These are phyloP conservation scores for Colletotrichum sp. DNA, from an alignment of 2,329 filamentous ascomycete species.

Conservation along the genomic window DNA sequence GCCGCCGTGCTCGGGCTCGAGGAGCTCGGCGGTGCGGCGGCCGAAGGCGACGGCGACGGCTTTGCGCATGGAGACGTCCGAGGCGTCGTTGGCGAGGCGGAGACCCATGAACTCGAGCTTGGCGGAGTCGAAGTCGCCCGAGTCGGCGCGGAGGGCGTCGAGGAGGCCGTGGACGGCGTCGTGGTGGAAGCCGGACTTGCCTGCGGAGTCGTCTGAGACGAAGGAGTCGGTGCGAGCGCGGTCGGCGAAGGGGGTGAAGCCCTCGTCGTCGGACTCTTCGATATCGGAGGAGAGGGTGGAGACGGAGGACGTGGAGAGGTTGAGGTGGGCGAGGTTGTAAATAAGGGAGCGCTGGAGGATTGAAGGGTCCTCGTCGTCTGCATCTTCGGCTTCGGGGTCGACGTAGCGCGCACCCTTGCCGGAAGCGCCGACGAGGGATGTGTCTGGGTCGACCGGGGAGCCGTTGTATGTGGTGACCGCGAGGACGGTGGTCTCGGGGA, in stretches of 20 bases:
- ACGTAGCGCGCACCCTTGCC: slow-evolving; percentile 56
- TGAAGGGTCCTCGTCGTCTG: slow-evolving; percentile 54
- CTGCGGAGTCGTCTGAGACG: slow-evolving; percentile 72
- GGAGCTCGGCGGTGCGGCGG: slow-evolving; percentile 76
- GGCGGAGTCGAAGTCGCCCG: slow-evolving; percentile 77
- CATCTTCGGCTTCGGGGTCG: slow-evolving; percentile 52
- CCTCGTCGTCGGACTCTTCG: slow-evolving; percentile 69
- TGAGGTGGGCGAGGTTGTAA: slow-evolving; percentile 56
- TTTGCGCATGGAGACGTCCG: slow-evolving; percentile 84
- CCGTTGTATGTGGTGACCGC: slow-evolving; percentile 40
- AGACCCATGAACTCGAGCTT: slow-evolving; percentile 93
- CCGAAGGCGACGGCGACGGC: slow-evolving; percentile 87
- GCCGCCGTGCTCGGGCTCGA: slow-evolving; percentile 51
- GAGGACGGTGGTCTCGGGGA: slow-evolving; percentile 39
- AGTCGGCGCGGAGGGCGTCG: slow-evolving; percentile 78
- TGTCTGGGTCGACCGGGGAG: slow-evolving; percentile 42
- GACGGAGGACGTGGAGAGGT: slow-evolving; percentile 58
- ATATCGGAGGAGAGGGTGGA: slow-evolving; percentile 68
- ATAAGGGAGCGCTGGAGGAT: slow-evolving; percentile 59
- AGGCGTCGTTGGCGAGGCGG: slow-evolving; percentile 89
- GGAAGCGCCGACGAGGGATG: slow-evolving; percentile 48
- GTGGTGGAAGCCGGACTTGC: slow-evolving; percentile 72
- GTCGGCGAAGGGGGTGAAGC: slow-evolving; percentile 51
- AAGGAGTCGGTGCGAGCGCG: slow-evolving; percentile 73
- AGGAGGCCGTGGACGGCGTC: slow-evolving; percentile 88